Evolutionary conservation across 352 stramenopile genomes (phyloP), one percentile per base, ranked within the genome.

Genomic region (Globisporangium viniferum): DNA sequence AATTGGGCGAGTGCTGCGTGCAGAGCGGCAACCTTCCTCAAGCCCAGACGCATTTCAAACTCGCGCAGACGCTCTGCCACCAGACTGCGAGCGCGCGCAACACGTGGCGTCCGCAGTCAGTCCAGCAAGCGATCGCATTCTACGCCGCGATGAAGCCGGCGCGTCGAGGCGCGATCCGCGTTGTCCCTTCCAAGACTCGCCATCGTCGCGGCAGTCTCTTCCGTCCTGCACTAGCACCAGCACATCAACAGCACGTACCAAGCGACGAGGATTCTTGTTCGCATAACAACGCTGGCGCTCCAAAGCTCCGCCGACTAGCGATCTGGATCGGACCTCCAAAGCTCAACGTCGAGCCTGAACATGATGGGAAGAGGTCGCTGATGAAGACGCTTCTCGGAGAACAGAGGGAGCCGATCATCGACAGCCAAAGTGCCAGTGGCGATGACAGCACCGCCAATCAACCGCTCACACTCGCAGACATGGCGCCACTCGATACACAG

Each of bases 91-190:
- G 83, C 35, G 82, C 74, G 10, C 61, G 58, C 0, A 63, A 68
- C 12, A 73, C 71, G 33, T 87, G 79, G 82, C 72, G 80, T 0
- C 33, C 49, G 7, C 69, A 68, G 0, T 88, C 82, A 0, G 72
- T 90, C 27, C 73, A 86, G 59, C 72, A 80, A 7, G 82, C 82
- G 0, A 86, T 90, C 33, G 76, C 36, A 20, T 89, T 90, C 64
- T 90, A 90, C 67, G 67, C 73, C 1, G 72, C 68, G 20, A 60
- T 90, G 60, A 65, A 64, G 27, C 70, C 71, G 2, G 59, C 61
- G 5, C 63, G 67, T 20, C 80, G 78, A 44, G 72, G 73, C 71
- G 64, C 71, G 48, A 70, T 86, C 60, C 59, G 59, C 36, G 73
- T 71, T 12, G n/a, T 53, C 0, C 10, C 35, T 12, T 51, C 20